Base-by-base conservation (phyloP, 1,284 basidiomycete species). In the Ganoderma multipileum region DNA sequence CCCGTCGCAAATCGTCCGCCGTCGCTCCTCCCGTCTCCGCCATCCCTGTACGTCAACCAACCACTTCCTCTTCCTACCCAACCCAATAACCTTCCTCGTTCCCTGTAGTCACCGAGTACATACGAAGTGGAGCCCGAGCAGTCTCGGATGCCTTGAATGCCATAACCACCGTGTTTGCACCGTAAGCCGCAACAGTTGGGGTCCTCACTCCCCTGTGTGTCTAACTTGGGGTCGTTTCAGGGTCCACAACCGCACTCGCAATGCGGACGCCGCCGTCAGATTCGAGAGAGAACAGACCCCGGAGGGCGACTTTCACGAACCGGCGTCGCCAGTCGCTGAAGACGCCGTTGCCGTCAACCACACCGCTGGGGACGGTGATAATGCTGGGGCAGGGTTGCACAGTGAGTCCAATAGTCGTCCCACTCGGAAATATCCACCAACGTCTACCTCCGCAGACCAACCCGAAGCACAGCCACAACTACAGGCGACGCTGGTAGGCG, bases 41-140 rank as follows among this genome's bases (percentile, higher is more conserved):
- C n/a, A n/a, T 23, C 38, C 33, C 36, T 23, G 58, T 60, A 41
- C 36, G 58, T 60, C 23, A 14, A 16, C 26, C 11, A 58, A 9
- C 33, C 33, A n/a, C 57, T 39, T 26, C 23, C 23, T 60, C 23
- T n/a, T 36, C 26, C 33, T 28, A 16, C 14, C 38, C 16, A n/a
- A 26, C 26, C 14, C 9, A 14, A 42, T 41, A 16, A 39, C 58
- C 58, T 39, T n/a, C 16, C 5, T 59, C 38, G n/a, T 60, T 42
- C 14, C 38, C n/a, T 60, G 38, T 26, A 60, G 58, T 60, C 26
- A 41, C 38, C 38, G 58, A 60, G 5, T 60, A 60, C 38, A 41
- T 60, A 36, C 36, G 36, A 26, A 60, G 16, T 26, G 58, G 58
- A 23, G 58, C 58, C 20, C 36, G 58, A 41, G 58, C 58, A 41